phyloP scores from a whole-genome alignment of 1,284 basidiomycete species.

The Ceraceosorus guamensis region DNA sequence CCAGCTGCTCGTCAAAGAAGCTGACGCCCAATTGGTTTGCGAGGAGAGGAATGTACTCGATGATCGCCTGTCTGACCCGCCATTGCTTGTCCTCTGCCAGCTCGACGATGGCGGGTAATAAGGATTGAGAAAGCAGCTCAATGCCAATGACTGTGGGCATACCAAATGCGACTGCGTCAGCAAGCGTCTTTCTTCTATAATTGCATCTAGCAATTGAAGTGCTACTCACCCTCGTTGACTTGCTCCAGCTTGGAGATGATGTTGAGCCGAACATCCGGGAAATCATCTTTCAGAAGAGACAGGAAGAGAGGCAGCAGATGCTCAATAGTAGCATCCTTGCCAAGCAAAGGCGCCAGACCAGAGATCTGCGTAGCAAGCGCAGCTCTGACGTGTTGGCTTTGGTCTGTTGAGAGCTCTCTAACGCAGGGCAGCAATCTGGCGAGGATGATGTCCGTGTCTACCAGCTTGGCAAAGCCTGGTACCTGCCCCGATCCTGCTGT shows the following conservation, averaged over 20 bases:
- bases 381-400: constrained; percentile 93
- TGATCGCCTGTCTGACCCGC: constrained; percentile 98
- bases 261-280: constrained; percentile 94
- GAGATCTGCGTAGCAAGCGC: constrained; percentile 94
- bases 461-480: constrained; percentile 88
- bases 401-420: constrained; percentile 84
- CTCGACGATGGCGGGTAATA: constrained; percentile 95
- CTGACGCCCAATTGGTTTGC: constrained; percentile 92
- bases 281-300: constrained; percentile 94
- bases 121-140: constrained; percentile 85
- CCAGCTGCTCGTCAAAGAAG: constrained; percentile 97
- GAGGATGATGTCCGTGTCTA: constrained; percentile 90
- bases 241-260: constrained; percentile 98
- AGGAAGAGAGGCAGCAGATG: constrained; percentile 94
- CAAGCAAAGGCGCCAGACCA: constrained; percentile 90
- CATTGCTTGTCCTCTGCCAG: constrained; percentile 99
- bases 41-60: constrained; percentile 94
- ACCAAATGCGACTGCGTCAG: neutral
- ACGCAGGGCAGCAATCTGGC: constrained; percentile 93
- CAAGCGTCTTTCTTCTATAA: neutral
- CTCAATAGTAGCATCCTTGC: constrained; percentile 90
- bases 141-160: constrained; percentile 80
- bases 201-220: neutral
- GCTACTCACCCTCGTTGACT: constrained; percentile 73
- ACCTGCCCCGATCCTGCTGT: constrained; percentile 94